These are phyloP conservation scores for Candida multigemmis DNA, from an alignment of 805 yeast genomes.

Conservation along the genomic window DNA sequence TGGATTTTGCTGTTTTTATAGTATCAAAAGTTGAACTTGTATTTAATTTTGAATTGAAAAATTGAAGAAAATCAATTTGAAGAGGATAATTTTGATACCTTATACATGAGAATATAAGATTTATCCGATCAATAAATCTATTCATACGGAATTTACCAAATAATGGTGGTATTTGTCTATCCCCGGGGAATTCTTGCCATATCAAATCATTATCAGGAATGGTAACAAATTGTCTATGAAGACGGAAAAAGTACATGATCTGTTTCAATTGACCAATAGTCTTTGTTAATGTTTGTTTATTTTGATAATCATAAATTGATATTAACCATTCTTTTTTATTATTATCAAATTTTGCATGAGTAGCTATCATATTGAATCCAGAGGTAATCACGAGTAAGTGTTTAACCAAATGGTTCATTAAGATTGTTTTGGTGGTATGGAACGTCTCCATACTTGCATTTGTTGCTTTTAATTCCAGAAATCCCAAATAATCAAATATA, in stretches of 20 bases:
- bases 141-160: conserved; percentile 40
- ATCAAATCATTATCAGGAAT: conserved; percentile 11
- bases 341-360: conserved; percentile 27
- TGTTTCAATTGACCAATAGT: conserved; percentile 12
- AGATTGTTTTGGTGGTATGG: too few relatives aligned
- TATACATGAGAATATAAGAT: conserved; percentile 38
- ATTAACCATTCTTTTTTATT: conserved; percentile 23
- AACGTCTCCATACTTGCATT: conserved; percentile 8
- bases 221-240: conserved; percentile 10
- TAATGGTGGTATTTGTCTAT: conserved; percentile 14
- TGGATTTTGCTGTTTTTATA: too few relatives aligned
- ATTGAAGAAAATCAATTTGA: conserved; percentile 1
- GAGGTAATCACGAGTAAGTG: conserved; percentile 10
- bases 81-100: conserved; percentile 9
- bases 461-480: conserved; percentile 18
- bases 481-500: conserved; percentile 28
- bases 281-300: conserved; percentile 5
- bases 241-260: conserved; percentile 13
- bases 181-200: conserved; percentile 18
- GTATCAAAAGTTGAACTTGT: too few relatives aligned
- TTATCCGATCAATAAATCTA: conserved; percentile 37
- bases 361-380: conserved; percentile 10
- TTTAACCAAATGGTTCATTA: too few relatives aligned
- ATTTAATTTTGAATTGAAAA: background rate
- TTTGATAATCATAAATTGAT: conserved; percentile 4